These are phyloP conservation scores for Diutina sp. DNA, from an alignment of 1,139 yeast genomes.

Conservation along the genomic window DNA sequence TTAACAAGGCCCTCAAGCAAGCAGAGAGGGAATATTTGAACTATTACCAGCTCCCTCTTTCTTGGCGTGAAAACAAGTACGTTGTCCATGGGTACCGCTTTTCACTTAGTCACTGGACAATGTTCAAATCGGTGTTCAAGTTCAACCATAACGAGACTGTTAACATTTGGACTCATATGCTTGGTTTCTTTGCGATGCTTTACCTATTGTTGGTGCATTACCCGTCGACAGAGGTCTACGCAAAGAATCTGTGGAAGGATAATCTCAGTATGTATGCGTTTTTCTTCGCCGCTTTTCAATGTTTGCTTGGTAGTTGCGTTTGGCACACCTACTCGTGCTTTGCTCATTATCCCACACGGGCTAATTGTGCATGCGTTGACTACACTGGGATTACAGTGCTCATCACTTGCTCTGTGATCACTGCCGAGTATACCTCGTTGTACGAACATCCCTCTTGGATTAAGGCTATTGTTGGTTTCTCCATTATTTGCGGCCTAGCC, in stretches of 20 bases:
- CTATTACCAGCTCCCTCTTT: constrained; percentile 79
- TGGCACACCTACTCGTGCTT: constrained; percentile 93
- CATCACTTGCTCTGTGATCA: constrained; percentile 80
- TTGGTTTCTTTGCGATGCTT: constrained; percentile 50
- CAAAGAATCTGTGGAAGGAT: constrained; percentile 30
- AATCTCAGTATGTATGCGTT: constrained; percentile 48
- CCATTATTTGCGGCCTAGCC: constrained; percentile 51
- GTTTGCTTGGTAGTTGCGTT: constrained; percentile 62
- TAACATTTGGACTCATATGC: constrained; percentile 87
- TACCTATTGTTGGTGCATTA: constrained; percentile 47
- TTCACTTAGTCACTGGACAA: constrained; percentile 48
- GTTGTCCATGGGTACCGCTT: constrained; percentile 80
- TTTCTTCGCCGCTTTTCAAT: constrained; percentile 59
- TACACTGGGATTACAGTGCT: constrained; percentile 88
- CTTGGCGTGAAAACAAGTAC: constrained; percentile 88
- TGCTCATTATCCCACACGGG: constrained; percentile 48
- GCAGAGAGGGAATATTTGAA: constrained; percentile 55
- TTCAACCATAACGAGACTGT: constrained; percentile 77
- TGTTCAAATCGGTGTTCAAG: constrained; percentile 41
- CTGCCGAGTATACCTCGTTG: constrained; percentile 74
- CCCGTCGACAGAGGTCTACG: constrained; percentile 39
- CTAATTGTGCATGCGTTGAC: constrained; percentile 83
- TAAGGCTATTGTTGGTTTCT: constrained; percentile 40
- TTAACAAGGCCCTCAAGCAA: constrained; percentile 41
- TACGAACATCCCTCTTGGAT: constrained; percentile 44